Base-by-base conservation (phyloP, 139 green algal genomes). In the Coelastrella sp. region DNA sequence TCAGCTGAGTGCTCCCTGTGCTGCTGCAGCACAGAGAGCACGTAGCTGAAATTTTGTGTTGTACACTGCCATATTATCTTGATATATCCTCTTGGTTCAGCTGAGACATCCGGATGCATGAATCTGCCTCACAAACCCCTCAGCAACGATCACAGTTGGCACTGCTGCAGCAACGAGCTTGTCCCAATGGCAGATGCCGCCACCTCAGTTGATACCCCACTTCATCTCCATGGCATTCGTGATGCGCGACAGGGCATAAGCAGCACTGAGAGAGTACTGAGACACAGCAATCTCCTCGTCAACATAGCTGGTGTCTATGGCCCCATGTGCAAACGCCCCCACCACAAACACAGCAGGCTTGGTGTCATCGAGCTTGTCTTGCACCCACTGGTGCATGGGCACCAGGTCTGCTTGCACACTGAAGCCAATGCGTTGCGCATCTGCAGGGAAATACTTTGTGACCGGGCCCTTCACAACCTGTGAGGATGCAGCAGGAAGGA, bases 291-390 rank as follows among this genome's bases (percentile, higher is more conserved):
- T 93, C 74, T 96, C 94, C 87, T 96, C 75, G 87, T 99, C 98
- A 4, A 95, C 94, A 78, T 98, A 99, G 12, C 91, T 84, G 6
- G 95, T 91, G 59, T 99, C 96, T 49, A 99, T 96, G 84, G 97
- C 95, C 14, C 98, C 98, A 90, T 99, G 97, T 19, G 98, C 96
- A 90, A 99, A 98, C 0, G 96, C 98, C 4, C 98, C 98, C 49
- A 99, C 94, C 75, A 98, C 93, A 93, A 99, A 99, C 27, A 98
- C 96, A 0, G 97, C 85, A 14, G 96, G 90, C 35, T 89, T 70
- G 14, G 93, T 93, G 7, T 93, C 88, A 6, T 93, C 82, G 7
- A 73, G 58, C 68, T 97, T 74, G 5, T 76, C 76, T 9, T 83
- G 59, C 12, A 97, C 93, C 63, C 93, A 96, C 9, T 96, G 59